These are phyloP conservation scores for Fusarium sp. DNA, from an alignment of 2,329 filamentous ascomycete species.

Conservation along the genomic window DNA sequence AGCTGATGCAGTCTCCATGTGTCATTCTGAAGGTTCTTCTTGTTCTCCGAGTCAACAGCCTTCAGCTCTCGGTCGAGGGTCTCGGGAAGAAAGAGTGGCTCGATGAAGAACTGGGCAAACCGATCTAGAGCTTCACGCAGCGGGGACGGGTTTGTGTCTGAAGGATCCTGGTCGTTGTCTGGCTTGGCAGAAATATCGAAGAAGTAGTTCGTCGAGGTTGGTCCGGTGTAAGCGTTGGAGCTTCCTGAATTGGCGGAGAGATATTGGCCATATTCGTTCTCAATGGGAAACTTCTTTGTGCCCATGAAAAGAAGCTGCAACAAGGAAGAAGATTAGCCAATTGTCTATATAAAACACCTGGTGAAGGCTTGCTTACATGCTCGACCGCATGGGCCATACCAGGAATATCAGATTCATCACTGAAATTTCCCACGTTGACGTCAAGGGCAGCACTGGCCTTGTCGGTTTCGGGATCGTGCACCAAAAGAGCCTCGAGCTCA, in stretches of 20 bases:
- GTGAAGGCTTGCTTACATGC: constrained; percentile 66
- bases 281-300: constrained; percentile 94
- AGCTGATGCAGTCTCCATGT: constrained; percentile 88
- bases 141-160: constrained; percentile 66
- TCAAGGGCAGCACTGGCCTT: constrained; percentile 96
- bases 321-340: constrained; percentile 23
- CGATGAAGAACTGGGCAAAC: constrained; percentile 94
- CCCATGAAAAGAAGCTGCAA: constrained; percentile 92
- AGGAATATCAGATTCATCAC: constrained; percentile 88
- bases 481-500: constrained; percentile 87
- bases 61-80: constrained; percentile 88
- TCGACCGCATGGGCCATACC: constrained; percentile 97
- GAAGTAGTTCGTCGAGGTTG: constrained; percentile 96
- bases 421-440: constrained; percentile 96
- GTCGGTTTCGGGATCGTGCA: constrained; percentile 94
- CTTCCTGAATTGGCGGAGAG: constrained; percentile 88
- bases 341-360: neutral
- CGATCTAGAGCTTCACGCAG: constrained; percentile 86
- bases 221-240: constrained; percentile 94
- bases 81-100: constrained; percentile 84
- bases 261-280: constrained; percentile 96
- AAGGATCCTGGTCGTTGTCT: constrained; percentile 67
- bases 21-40: constrained; percentile 95
- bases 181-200: constrained; percentile 92
- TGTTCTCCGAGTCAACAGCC: constrained; percentile 95